These are phyloP conservation scores for Hypocreales sp. DNA, from an alignment of 2,329 filamentous ascomycete genomes.

Conservation along the genomic window DNA sequence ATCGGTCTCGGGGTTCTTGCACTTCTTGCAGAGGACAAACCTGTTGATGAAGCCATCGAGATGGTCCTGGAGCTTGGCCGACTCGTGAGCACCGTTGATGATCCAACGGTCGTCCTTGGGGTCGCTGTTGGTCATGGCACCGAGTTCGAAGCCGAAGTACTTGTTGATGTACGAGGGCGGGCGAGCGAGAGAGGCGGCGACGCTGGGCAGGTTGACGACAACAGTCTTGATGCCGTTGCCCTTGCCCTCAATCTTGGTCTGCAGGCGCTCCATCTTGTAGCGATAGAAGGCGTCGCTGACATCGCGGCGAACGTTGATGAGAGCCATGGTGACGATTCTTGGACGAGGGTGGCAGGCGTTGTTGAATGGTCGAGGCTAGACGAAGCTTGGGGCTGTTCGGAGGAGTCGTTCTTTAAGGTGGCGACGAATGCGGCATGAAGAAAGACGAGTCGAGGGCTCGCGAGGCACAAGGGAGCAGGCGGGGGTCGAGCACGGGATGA, in stretches of 20 bases:
- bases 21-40: constrained; percentile 98
- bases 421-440: constrained; percentile 22
- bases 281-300: constrained; percentile 98
- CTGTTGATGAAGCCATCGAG: constrained; percentile 97
- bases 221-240: constrained; percentile 99
- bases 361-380: constrained; percentile 1
- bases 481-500: constrained; percentile 26
- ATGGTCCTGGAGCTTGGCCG: constrained; percentile 90
- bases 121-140: constrained; percentile 96
- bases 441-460: no score
- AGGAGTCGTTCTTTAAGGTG: constrained; percentile 6
- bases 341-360: background rate
- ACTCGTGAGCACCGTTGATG: constrained; percentile 97
- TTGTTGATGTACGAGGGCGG: constrained; percentile 96
- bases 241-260: constrained; percentile 99
- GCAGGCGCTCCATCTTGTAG: constrained; percentile 99
- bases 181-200: constrained; percentile 81
- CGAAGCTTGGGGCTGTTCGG: constrained; percentile 6
- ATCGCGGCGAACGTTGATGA: constrained; percentile 97
- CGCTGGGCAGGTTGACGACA: constrained; percentile 89
- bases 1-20: constrained; percentile 98
- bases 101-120: constrained; percentile 98
- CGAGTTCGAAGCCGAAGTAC: constrained; percentile 98
- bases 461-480: no score
- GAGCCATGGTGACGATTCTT: constrained; percentile 63